Evolutionary conservation across 2,329 filamentous ascomycete genomes (phyloP).

Genomic region (Fusarium sp.): DNA sequence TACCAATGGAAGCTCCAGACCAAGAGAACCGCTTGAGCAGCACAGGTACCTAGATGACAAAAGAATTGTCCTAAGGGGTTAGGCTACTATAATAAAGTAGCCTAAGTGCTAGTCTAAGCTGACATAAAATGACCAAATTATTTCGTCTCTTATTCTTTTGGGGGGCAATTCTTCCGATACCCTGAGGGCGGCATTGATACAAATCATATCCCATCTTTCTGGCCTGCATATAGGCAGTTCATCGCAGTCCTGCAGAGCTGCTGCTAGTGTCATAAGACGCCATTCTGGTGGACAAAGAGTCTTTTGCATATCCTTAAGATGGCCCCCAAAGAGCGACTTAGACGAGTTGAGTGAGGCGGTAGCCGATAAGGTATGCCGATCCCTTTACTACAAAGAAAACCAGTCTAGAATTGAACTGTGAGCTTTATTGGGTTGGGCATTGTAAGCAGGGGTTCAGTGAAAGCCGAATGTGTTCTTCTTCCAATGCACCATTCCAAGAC

Average conservation of each 20-base stretch:
- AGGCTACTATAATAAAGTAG: neutral
- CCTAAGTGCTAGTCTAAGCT: neutral
- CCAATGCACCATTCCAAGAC: neutral
- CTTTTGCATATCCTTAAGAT: neutral
- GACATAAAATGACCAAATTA: neutral
- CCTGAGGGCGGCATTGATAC: no score
- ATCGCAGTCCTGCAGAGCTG: no score
- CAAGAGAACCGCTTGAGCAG: slow-evolving; percentile 9
- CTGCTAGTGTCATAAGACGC: neutral
- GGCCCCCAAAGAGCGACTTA: neutral
- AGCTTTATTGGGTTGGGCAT: neutral
- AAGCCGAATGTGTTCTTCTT: neutral
- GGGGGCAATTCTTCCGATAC: neutral
- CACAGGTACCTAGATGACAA: neutral
- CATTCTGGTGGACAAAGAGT: neutral
- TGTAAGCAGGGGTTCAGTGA: neutral
- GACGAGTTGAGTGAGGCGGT: neutral
- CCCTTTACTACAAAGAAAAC: neutral
- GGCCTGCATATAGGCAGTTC: no score
- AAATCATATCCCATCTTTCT: no score
- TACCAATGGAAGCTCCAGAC: slow-evolving; percentile 42
- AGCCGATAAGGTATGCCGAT: neutral
- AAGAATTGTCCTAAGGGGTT: neutral
- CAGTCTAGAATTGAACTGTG: neutral
- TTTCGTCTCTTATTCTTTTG: neutral